Percentiles rank a stretch among this genome's conserved stretches.
Conservation (phyloP, 768 basidiomycete genomes). For the Kwoniella pini region DNA sequence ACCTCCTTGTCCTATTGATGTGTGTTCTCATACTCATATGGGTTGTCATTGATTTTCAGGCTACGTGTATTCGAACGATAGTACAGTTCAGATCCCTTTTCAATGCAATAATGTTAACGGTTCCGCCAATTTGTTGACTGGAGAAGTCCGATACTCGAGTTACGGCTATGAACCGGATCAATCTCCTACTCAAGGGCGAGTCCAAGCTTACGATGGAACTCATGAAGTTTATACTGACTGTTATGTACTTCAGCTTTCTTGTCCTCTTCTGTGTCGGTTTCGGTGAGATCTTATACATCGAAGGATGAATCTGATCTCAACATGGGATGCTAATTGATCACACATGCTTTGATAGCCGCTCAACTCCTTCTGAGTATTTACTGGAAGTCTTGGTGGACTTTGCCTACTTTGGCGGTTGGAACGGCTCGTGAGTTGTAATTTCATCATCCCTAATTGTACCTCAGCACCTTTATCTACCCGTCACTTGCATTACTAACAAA, state of each 20-base stretch:
- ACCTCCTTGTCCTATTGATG: too few species aligned
- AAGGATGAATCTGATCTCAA: too few species aligned
- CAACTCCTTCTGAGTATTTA: constrained; percentile 18
- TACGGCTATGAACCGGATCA: constrained; percentile 30
- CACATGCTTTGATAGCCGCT: background rate
- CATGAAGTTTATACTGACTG: too few species aligned
- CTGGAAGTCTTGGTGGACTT: constrained; percentile 23
- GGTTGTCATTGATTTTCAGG: too few species aligned
- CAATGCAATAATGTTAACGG: constrained; percentile 29
- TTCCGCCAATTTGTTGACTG: constrained; percentile 18
- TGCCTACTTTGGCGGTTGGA: constrained; percentile 25
- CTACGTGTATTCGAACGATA: background rate
- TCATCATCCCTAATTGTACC: too few species aligned
- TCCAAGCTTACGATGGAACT: background rate
- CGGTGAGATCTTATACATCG: background rate
- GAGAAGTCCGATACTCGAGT: constrained; percentile 17
- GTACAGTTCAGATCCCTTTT: background rate
- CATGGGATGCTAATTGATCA: background rate
- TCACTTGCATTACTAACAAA: too few species aligned
- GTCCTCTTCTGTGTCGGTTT: constrained; percentile 11
- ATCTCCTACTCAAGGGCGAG: constrained; percentile 23
- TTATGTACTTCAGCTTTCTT: constrained; percentile 15
- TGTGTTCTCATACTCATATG: too few species aligned
- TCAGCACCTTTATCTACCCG: too few species aligned
- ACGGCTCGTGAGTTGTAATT: constrained; percentile 9